These are phyloP conservation scores for Saposhnikovia divaricata DNA, from an alignment of 129 eudicot species.

Conservation along the genomic window DNA sequence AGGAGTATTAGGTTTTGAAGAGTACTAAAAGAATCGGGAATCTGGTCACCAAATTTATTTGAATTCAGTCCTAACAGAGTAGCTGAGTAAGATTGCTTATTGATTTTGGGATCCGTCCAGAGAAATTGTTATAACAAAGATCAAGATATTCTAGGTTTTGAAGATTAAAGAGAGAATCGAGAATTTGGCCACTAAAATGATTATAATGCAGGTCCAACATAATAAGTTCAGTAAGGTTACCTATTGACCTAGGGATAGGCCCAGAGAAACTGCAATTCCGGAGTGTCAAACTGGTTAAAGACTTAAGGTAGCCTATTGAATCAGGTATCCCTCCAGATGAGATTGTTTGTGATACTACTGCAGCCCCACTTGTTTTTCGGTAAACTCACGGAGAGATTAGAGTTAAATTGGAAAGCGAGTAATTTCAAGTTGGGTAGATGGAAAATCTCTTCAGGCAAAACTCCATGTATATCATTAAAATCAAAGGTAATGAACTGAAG, in stretches of 20 bases:
- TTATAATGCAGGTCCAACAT: background rate
- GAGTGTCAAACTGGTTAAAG: conserved; percentile 10
- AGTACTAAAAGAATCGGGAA: background rate
- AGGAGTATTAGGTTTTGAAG: background rate
- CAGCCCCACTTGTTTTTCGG: conserved; percentile 16
- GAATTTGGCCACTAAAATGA: background rate
- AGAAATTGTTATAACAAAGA: background rate
- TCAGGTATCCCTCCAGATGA: conserved; percentile 24
- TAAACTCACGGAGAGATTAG: conserved; percentile 10
- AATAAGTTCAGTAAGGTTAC: background rate
- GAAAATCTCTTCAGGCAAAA: conserved; percentile 21
- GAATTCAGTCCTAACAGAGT: too few relatives aligned
- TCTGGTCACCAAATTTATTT: too few relatives aligned
- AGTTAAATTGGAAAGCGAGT: conserved; percentile 10
- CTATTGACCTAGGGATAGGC: background rate
- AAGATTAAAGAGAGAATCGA: background rate
- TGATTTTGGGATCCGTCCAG: conserved; percentile 16
- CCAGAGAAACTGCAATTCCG: conserved; percentile 16
- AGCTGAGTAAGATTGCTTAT: too few relatives aligned
- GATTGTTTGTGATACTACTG: background rate
- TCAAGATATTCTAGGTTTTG: background rate
- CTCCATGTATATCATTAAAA: conserved; percentile 13
- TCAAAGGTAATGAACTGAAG: background rate
- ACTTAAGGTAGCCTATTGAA: conserved; percentile 24
- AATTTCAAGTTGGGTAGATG: conserved; percentile 17